Evolutionary conservation across 805 yeast species (phyloP).

Genomic region (Saccharomyces kudriavzevii): DNA sequence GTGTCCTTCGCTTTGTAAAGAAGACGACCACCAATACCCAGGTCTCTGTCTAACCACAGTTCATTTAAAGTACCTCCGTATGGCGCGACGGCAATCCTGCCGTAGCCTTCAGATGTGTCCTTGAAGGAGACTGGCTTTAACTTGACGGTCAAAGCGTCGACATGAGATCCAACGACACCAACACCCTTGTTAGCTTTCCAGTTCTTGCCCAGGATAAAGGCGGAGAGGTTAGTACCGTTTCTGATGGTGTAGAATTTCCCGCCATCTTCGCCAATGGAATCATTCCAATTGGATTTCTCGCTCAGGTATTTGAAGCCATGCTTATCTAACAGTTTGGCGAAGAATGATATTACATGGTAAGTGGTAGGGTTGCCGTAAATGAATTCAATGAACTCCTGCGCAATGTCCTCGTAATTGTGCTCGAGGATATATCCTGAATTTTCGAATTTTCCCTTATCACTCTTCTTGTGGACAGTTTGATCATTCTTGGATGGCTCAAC

Average conservation of each 20-base stretch:
- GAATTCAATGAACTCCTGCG: constrained; percentile 58
- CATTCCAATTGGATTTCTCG: constrained; percentile 45
- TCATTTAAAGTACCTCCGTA: constrained; percentile 64
- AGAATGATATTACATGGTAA: constrained; percentile 56
- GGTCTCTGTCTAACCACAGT: constrained; percentile 78
- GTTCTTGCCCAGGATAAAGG: constrained; percentile 58
- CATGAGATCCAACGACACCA: constrained; percentile 67
- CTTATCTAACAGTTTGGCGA: constrained; percentile 40
- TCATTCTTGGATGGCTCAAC: constrained; percentile 2
- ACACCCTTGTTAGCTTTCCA: constrained; percentile 62
- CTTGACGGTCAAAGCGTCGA: constrained; percentile 60
- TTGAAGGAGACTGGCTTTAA: constrained; percentile 68
- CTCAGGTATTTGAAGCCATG: constrained; percentile 59
- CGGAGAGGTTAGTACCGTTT: constrained; percentile 59
- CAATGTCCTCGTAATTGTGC: constrained; percentile 17
- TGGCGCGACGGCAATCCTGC: constrained; percentile 74
- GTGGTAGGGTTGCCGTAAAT: constrained; percentile 68
- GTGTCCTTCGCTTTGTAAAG: constrained; percentile 38
- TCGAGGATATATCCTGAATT: not conserved
- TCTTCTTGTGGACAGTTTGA: not conserved
- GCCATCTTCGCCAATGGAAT: constrained; percentile 21
- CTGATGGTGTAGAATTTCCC: constrained; percentile 63
- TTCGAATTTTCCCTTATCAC: not conserved
- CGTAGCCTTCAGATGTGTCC: constrained; percentile 59
- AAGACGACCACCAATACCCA: constrained; percentile 76